phyloP scores from a whole-genome alignment of 495 filamentous ascomycete species.

The Neurospora cerealis region DNA sequence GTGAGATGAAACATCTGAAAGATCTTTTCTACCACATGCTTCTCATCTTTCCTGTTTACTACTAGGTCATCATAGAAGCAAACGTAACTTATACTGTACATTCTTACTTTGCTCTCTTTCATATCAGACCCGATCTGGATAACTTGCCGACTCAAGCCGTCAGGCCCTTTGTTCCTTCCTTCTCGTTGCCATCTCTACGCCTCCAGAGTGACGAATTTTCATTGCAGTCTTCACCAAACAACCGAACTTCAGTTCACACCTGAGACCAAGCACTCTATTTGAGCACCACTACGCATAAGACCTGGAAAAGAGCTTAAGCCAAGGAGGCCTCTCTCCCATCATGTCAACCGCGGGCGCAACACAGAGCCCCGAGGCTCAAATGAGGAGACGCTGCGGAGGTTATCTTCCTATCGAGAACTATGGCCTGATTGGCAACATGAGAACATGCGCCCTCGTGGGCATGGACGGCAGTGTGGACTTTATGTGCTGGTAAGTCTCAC shows the following conservation, averaged over 20 bases:
- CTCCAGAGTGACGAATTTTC: not conserved
- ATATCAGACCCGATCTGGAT: not conserved
- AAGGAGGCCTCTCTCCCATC: not conserved
- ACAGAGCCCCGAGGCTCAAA: conserved; percentile 11
- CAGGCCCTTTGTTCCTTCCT: not conserved
- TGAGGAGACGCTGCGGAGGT: conserved; percentile 19
- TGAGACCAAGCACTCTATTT: not conserved
- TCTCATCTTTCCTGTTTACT: not conserved
- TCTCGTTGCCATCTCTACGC: not conserved
- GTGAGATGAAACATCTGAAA: not conserved
- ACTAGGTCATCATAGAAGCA: not conserved
- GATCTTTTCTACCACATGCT: not conserved
- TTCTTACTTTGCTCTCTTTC: not conserved
- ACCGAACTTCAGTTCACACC: not conserved
- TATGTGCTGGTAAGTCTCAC: conserved; percentile 55
- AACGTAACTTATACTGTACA: not conserved
- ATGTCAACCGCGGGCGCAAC: conserved; percentile 12
- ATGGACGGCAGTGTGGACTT: conserved; percentile 63
- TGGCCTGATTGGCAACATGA: conserved; percentile 68
- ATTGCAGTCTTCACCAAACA: not conserved
- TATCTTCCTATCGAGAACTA: conserved; percentile 66
- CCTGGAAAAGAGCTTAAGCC: not conserved
- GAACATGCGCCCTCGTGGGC: conserved; percentile 62
- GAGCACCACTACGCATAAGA: not conserved
- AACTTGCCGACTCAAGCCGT: not conserved